Evolutionary conservation across 1,139 yeast genomes (phyloP).

Genomic region (Pichia kudriavzevii): DNA sequence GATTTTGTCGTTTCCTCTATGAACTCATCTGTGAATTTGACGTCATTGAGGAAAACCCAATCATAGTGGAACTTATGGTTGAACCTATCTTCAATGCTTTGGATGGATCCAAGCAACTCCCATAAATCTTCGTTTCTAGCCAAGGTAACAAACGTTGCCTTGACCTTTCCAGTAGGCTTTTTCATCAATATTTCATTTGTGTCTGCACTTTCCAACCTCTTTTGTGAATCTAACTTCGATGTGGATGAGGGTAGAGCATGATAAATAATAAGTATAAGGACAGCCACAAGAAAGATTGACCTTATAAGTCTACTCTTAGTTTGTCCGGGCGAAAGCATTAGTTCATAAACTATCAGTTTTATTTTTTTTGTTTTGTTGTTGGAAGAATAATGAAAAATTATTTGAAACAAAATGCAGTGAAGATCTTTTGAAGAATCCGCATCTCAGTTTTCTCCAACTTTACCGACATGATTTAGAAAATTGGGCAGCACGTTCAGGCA

Average conservation of each 20-base stretch:
- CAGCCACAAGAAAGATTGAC: background rate
- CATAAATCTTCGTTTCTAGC: slow-evolving; percentile 60
- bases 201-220: background rate
- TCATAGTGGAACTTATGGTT: slow-evolving; percentile 57
- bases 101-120: slow-evolving; percentile 49
- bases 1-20: slow-evolving; percentile 29
- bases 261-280: slow-evolving; percentile 1
- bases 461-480: too few species aligned
- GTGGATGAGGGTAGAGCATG: background rate
- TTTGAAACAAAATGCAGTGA: too few species aligned
- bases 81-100: slow-evolving; percentile 64
- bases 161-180: slow-evolving; percentile 19
- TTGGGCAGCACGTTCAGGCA: too few species aligned
- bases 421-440: too few species aligned
- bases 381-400: too few species aligned
- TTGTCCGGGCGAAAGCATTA: too few species aligned
- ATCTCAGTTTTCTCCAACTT: too few species aligned
- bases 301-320: too few species aligned
- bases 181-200: background rate
- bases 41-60: slow-evolving; percentile 66
- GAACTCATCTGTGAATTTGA: slow-evolving; percentile 37
- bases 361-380: too few species aligned
- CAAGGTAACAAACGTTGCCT: slow-evolving; percentile 64
- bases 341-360: too few species aligned
- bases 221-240: too few species aligned